phyloP scores from a whole-genome alignment of 768 basidiomycete genomes.

The Tulasnella sp. region DNA sequence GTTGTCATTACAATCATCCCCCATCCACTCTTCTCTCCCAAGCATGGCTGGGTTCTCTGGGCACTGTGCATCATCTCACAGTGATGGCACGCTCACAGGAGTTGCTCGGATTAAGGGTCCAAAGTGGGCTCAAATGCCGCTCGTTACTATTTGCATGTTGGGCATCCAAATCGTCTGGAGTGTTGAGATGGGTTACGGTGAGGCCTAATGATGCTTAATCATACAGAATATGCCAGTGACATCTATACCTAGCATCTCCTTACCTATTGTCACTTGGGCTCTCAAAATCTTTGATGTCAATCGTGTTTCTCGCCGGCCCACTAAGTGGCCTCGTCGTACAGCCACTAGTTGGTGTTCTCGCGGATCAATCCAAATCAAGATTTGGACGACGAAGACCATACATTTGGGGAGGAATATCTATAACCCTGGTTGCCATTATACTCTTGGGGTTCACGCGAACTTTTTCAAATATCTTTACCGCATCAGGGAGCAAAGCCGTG shows the following conservation, averaged over 20 bases:
- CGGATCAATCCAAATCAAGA: constrained; percentile 70
- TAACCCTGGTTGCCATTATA: constrained; percentile 61
- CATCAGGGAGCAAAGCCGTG: not conserved
- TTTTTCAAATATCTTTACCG: constrained; percentile 39
- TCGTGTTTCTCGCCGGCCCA: constrained; percentile 87
- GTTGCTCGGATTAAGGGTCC: constrained; percentile 52
- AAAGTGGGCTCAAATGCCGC: constrained; percentile 47
- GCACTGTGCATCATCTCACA: constrained; percentile 2
- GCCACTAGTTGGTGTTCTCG: constrained; percentile 69
- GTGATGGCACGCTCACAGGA: no score
- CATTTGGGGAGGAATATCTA: constrained; percentile 54
- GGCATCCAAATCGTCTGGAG: constrained; percentile 88
- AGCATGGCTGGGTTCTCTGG: constrained; percentile 12
- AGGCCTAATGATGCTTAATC: constrained; percentile 1
- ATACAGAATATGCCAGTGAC: constrained; percentile 26
- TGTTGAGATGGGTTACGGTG: constrained; percentile 86
- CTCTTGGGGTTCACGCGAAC: constrained; percentile 70
- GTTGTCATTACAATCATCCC: no score
- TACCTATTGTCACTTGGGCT: constrained; percentile 83
- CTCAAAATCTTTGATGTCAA: constrained; percentile 70
- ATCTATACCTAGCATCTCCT: constrained; percentile 41
- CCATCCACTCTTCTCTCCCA: no score
- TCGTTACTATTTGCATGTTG: constrained; percentile 62
- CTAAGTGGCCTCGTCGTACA: constrained; percentile 83
- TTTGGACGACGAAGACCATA: constrained; percentile 79